A percentile compares a stretch with the other conserved stretches of the same genome.
Evolutionary conservation across 2,329 filamentous ascomycete genomes (phyloP).

Genomic region (Fusarium paranaense): DNA sequence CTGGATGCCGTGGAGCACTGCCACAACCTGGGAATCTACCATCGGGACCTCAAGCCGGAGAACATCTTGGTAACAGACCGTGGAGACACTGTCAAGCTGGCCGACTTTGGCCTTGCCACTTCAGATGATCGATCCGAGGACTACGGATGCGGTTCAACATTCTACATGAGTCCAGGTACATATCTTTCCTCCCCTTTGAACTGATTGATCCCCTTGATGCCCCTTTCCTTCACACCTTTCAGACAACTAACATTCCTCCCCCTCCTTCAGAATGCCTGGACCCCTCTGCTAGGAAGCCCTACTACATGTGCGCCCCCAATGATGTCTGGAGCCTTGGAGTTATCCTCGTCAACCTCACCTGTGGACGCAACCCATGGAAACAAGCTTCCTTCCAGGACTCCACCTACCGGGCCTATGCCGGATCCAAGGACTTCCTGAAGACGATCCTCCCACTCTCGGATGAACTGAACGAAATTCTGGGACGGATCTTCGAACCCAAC

Average conservation of each 20-base stretch:
- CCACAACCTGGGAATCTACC: conserved; percentile 93
- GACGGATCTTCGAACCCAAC: conserved; percentile 87
- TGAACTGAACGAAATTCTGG: conserved; percentile 89
- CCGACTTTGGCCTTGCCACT: conserved; percentile 96
- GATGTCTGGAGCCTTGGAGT: conserved; percentile 99
- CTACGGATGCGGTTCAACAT: conserved; percentile 97
- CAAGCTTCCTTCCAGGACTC: conserved; percentile 93
- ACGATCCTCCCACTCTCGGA: conserved; percentile 91
- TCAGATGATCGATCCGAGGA: conserved; percentile 86
- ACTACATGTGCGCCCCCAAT: conserved; percentile 92
- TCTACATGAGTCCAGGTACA: conserved; percentile 99
- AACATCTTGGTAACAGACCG: conserved; percentile 94
- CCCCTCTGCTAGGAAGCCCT: conserved; percentile 78
- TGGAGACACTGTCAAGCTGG: conserved; percentile 91
- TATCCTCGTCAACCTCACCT: conserved; percentile 96
- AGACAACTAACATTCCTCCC: conserved; percentile 44
- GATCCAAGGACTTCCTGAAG: conserved; percentile 87
- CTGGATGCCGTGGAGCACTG: conserved; percentile 96
- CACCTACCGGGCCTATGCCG: conserved; percentile 91
- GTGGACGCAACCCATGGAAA: conserved; percentile 99
- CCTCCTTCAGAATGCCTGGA: conserved; percentile 82
- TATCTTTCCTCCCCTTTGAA: conserved; percentile 25
- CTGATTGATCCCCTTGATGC: conserved; percentile 14
- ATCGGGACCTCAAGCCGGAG: conserved; percentile 97
- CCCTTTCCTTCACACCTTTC: conserved; percentile 8